Base-by-base conservation (phyloP, 345 rosid genomes). In the Citrus maxima region DNA sequence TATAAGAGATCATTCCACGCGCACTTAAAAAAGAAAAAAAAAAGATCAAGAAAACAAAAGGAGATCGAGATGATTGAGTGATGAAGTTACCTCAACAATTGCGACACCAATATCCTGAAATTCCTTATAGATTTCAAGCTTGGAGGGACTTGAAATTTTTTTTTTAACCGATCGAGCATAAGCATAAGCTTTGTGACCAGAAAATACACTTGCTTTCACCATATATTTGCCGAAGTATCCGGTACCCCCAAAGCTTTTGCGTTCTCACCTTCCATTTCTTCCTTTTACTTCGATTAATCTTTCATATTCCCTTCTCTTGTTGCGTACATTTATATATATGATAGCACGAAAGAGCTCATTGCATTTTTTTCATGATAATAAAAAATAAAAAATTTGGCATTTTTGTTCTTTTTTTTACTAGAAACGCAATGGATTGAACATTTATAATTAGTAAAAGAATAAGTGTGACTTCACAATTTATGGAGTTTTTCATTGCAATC, bases 201-300 rank as follows among this genome's bases (percentile, higher is more conserved):
- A 56, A 30, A 42, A 61, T 27, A 58, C 56, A 67, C 89, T 84
- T n/a, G 86, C 86, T 70, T 61, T 78, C 35, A 80, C 90, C 67
- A 84, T 70, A 61, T 74, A 85, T 34, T 81, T 84, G n/a, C 86
- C 88, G 0, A 86, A 32, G 75, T 88, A 84, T 14, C 83, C 89
- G 2, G 77, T 82, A 81, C 82, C 87, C 1, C 89, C 86, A 22
- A 86, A 80, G 79, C 70, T 13, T 18, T 28, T 34, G 27, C 7
- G 14, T 10, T 21, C 71, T 35, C 67, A 38, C 2, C 76, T 10
- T 32, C 80, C 75, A 79, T 72, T 42, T 9, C 68, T 66, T 46
- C 68, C 22, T 28, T 51, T 54, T 32, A 19, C 58, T 34, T 56
- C 8, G 19, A 4, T 22, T 21, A 3, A 3, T 32, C 9, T 65